Percentiles rank a stretch among this genome's conserved stretches.
These are phyloP conservation scores for Myriosclerotinia duriaeana DNA, from an alignment of 2,329 filamentous ascomycete genomes.

Conservation along the genomic window DNA sequence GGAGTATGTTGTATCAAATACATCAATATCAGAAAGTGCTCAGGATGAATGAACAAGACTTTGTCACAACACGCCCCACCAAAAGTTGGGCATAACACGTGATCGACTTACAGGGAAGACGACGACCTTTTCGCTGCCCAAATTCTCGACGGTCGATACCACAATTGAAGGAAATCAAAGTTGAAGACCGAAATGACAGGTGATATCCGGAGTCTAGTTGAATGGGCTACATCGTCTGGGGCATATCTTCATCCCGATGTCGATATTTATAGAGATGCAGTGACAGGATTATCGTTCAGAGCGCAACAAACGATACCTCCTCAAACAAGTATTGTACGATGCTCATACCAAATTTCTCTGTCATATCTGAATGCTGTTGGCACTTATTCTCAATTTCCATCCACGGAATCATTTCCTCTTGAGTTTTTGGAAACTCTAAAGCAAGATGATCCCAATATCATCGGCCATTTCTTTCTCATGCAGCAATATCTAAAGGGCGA, in stretches of 20 bases:
- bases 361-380: slow-evolving; percentile 59
- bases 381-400: slow-evolving; percentile 37
- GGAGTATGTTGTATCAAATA: background rate
- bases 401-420: slow-evolving; percentile 46
- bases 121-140: background rate
- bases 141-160: background rate
- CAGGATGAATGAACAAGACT: background rate
- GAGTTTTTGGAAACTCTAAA: slow-evolving; percentile 52
- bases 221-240: slow-evolving; percentile 51
- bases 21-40: too few species aligned
- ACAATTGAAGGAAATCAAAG: background rate
- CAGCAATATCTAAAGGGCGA: slow-evolving; percentile 61
- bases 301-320: slow-evolving; percentile 29
- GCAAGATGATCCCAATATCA: slow-evolving; percentile 51
- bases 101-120: background rate
- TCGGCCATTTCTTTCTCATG: slow-evolving; percentile 67
- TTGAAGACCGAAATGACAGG: slow-evolving; percentile 2
- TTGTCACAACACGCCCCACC: background rate
- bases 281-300: slow-evolving; percentile 55
- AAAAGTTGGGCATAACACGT: background rate
- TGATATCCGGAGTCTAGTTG: slow-evolving; percentile 44
- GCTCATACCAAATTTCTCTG: slow-evolving; percentile 54
- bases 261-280: slow-evolving; percentile 52
- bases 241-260: slow-evolving; percentile 52
- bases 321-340: slow-evolving; percentile 47